phyloP scores from a whole-genome alignment of 192 early-diverging fungal genomes.

The Glomus cerebriforme region DNA sequence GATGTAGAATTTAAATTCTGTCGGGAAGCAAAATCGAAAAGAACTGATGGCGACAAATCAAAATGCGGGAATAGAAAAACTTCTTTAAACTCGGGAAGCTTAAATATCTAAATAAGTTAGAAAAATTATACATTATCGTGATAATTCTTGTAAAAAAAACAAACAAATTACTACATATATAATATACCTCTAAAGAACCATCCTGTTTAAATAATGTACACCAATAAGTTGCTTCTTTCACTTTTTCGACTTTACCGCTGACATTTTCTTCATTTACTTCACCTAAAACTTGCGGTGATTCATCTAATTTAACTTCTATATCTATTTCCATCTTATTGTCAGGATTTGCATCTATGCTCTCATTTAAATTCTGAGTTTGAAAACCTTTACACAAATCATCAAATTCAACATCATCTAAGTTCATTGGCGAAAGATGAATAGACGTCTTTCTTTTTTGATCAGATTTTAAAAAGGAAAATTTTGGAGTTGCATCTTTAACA shows the following conservation, averaged over 20 bases:
- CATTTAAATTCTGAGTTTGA: background rate
- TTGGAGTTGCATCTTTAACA: slow-evolving; percentile 32
- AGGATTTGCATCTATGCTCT: background rate
- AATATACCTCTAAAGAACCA: slow-evolving; percentile 64
- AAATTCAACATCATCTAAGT: background rate
- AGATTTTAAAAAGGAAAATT: slow-evolving; percentile 18
- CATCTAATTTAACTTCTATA: slow-evolving; percentile 35
- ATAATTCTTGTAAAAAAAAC: background rate
- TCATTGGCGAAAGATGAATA: background rate
- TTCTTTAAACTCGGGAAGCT: slow-evolving; percentile 56
- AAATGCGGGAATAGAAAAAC: slow-evolving; percentile 61
- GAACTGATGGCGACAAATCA: slow-evolving; percentile 56
- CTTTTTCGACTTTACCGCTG: slow-evolving; percentile 41
- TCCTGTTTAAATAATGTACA: slow-evolving; percentile 63
- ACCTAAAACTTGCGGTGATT: slow-evolving; percentile 27
- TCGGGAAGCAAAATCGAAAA: slow-evolving; percentile 50
- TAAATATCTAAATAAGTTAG: slow-evolving; percentile 48
- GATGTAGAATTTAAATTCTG: slow-evolving; percentile 43
- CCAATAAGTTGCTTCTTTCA: slow-evolving; percentile 57
- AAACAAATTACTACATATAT: background rate
- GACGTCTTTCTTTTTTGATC: slow-evolving; percentile 35
- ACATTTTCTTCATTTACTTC: slow-evolving; percentile 48
- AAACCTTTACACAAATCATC: background rate
- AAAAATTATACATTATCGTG: background rate
- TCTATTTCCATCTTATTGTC: slow-evolving; percentile 20